phyloP scores from a whole-genome alignment of 331 rosid genomes.

The Phaseolus coccineus region DNA sequence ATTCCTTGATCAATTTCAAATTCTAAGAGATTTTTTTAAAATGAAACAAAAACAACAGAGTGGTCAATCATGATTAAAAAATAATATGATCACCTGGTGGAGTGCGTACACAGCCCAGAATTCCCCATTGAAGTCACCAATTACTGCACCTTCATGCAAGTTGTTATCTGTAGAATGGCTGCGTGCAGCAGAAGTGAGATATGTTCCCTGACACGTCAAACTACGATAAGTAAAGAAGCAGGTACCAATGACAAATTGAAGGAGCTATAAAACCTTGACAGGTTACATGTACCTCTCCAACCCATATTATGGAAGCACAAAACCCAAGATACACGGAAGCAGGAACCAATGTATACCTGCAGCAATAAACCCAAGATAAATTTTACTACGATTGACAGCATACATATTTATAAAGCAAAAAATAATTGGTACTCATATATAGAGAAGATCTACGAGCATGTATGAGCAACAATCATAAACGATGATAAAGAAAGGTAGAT shows the following conservation, averaged over 20 bases:
- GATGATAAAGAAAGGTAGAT: constrained; percentile 10
- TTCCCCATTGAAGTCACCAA: constrained; percentile 92
- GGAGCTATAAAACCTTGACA: constrained; percentile 44
- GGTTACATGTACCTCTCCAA: constrained; percentile 73
- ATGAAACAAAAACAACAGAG: constrained; percentile 25
- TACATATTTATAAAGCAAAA: constrained; percentile 25
- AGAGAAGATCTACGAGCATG: constrained; percentile 14
- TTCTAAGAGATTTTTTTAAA: neutral
- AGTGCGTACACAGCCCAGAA: constrained; percentile 85
- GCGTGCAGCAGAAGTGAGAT: constrained; percentile 82
- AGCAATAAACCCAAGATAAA: too few species aligned
- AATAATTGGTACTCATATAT: constrained; percentile 23
- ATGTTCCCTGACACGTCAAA: constrained; percentile 78
- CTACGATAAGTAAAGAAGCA: constrained; percentile 36
- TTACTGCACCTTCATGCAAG: constrained; percentile 79
- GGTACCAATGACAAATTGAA: constrained; percentile 37
- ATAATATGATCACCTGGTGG: constrained; percentile 68
- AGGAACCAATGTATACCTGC: constrained; percentile 91
- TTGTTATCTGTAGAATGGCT: constrained; percentile 68
- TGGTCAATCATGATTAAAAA: constrained; percentile 6
- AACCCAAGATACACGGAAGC: constrained; percentile 92
- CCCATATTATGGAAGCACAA: constrained; percentile 96
- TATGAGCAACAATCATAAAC: neutral
- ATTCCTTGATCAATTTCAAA: constrained; percentile 29
- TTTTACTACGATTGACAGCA: constrained; percentile 10